These are phyloP conservation scores for Chlorella vulgaris DNA, from an alignment of 139 green algal genomes.

Conservation along the genomic window DNA sequence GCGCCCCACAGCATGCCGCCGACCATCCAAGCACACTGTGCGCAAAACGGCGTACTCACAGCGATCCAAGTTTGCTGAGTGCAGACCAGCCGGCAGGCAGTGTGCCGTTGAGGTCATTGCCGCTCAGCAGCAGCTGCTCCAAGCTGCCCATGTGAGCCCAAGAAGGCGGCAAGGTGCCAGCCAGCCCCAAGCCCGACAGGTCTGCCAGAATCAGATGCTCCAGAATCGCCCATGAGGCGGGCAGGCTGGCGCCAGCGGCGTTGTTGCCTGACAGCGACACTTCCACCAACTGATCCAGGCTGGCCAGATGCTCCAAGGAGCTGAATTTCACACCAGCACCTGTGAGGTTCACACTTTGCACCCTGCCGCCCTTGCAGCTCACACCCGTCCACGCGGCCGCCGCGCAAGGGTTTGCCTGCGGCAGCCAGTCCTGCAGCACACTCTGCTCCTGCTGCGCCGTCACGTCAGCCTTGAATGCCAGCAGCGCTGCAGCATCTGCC, in stretches of 20 bases:
- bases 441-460: not conserved
- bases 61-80: constrained; percentile 2
- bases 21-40: not conserved
- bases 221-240: not conserved
- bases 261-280: constrained; percentile 23
- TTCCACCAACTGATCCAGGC: not conserved
- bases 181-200: constrained; percentile 52
- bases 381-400: constrained; percentile 41
- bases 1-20: too few species aligned
- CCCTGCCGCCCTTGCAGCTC: not conserved
- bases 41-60: constrained; percentile 39
- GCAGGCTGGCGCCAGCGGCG: constrained; percentile 15
- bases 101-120: constrained; percentile 22
- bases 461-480: constrained; percentile 39
- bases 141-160: not conserved
- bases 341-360: not conserved
- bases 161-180: constrained; percentile 14
- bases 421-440: constrained; percentile 35
- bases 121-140: constrained; percentile 35
- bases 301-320: not conserved
- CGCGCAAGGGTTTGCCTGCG: constrained; percentile 51
- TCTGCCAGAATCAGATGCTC: constrained; percentile 47
- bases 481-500: not conserved
- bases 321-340: not conserved
- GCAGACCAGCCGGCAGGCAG: not conserved